Evolutionary conservation across 2,329 filamentous ascomycete species (phyloP).

Genomic region (Tolypocladium tropicale): DNA sequence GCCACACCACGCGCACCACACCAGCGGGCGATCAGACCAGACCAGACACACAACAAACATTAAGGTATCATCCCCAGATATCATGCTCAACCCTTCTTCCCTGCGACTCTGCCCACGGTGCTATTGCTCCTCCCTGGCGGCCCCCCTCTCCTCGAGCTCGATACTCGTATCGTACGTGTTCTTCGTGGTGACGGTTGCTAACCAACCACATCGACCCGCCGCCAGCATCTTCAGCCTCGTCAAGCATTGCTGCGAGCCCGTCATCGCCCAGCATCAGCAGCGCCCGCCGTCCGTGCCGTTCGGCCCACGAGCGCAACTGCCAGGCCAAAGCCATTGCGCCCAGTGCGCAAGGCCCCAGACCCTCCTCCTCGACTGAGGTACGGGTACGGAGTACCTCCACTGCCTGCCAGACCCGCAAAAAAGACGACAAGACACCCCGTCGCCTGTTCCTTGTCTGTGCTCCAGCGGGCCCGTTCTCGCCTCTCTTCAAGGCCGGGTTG

Average conservation of each 20-base stretch:
- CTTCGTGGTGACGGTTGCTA: neutral
- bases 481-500: neutral
- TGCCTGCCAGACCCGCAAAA: neutral
- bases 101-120: neutral
- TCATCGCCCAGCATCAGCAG: neutral
- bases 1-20: neutral
- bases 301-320: neutral
- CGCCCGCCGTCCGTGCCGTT: neutral
- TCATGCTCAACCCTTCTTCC: neutral
- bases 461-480: slow-evolving; percentile 1
- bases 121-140: neutral
- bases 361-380: too few species aligned
- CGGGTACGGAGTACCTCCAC: too few species aligned
- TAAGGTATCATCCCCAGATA: neutral
- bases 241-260: neutral
- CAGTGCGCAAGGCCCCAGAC: neutral
- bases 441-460: slow-evolving; percentile 4
- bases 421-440: slow-evolving; percentile 1
- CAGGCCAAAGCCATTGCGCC: neutral
- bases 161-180: neutral
- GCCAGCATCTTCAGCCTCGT: too few species aligned
- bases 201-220: too few species aligned
- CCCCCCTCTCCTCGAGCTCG: neutral
- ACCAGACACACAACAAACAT: neutral
- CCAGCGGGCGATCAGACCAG: neutral